Evolutionary conservation across 345 rosid species (phyloP), one percentile per base, ranked within the genome.

Genomic region (Sonneratia alba): DNA sequence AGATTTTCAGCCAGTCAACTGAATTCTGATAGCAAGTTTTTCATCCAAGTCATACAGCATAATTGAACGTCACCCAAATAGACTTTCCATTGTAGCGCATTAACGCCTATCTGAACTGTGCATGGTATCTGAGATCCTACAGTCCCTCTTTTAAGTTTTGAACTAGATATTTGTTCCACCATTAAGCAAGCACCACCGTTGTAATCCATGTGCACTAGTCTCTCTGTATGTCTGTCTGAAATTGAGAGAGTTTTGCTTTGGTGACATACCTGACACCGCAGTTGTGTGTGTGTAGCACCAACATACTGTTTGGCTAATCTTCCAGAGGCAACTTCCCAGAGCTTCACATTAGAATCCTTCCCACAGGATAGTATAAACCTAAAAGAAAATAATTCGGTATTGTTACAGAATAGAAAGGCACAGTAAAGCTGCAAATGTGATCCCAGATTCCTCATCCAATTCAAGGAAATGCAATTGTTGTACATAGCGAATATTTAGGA

Each of bases 351-450:
- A 19, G 90, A 92, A 78, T 92, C 96, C 77, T 90, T 92, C 73
- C 96, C 92, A 42, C 88, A 88, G 3, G 97, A 90, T 43, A 92
- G 88, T 64, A 92, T 83, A 85, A 82, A 92, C 87, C 98, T 90
- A 81, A 53, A 69, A 48, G 56, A 42, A 49, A 36, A 53, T 24
- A 47, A 32, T 51, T 0, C 3, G 11, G 32, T 45, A 53, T 24
- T 36, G 42, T 24, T 27, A 24, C 36, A 43, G n/a, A 49, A 18
- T 5, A 57, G 63, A 57, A n/a, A n/a, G 34, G 12, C 13, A 57
- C n/a, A 57, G 10, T 57, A n/a, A 57, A 8, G 11, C 63, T 8
- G 63, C 32, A 21, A 57, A n/a, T 57, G 11, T 57, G 4, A 7
- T 19, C 57, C n/a, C 7, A 7, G 34, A 8, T 57, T 57, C 34